Conservation (phyloP, 2,329 filamentous ascomycete genomes). For the Trichoderma sp. region DNA sequence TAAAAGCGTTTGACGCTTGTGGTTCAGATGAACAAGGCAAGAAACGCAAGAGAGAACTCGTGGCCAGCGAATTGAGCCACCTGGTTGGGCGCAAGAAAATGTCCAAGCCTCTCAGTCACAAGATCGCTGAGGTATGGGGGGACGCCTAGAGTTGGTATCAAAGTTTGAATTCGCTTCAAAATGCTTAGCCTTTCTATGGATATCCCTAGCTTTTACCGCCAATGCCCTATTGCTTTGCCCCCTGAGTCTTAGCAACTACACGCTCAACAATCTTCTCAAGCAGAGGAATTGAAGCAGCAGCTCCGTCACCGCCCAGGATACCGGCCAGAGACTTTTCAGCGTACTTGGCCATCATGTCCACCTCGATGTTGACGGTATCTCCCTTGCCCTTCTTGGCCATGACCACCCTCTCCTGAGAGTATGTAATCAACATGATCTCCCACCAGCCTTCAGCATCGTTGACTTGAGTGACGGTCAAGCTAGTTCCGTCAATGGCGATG, state of each 20-base stretch:
- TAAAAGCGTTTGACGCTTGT: conserved; percentile 64
- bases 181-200: neutral
- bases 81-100: conserved; percentile 69
- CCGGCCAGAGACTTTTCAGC: conserved; percentile 85
- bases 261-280: conserved; percentile 71
- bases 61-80: conserved; percentile 54
- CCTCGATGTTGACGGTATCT: conserved; percentile 86
- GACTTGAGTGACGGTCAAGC: conserved; percentile 85
- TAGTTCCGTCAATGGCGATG: conserved; percentile 90
- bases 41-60: conserved; percentile 59
- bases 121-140: conserved; percentile 72
- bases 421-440: conserved; percentile 97
- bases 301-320: conserved; percentile 54
- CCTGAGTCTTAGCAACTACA: conserved; percentile 65
- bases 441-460: conserved; percentile 77
- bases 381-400: conserved; percentile 74
- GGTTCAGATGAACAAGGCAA: conserved; percentile 47
- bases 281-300: conserved; percentile 51
- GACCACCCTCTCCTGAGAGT: conserved; percentile 91
- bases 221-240: conserved; percentile 25
- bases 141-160: conserved; percentile 36
- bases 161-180: neutral
- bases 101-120: conserved; percentile 61
- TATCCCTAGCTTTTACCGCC: neutral
- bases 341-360: conserved; percentile 83